phyloP scores from a whole-genome alignment of 768 basidiomycete species.

The Russula compacta region DNA sequence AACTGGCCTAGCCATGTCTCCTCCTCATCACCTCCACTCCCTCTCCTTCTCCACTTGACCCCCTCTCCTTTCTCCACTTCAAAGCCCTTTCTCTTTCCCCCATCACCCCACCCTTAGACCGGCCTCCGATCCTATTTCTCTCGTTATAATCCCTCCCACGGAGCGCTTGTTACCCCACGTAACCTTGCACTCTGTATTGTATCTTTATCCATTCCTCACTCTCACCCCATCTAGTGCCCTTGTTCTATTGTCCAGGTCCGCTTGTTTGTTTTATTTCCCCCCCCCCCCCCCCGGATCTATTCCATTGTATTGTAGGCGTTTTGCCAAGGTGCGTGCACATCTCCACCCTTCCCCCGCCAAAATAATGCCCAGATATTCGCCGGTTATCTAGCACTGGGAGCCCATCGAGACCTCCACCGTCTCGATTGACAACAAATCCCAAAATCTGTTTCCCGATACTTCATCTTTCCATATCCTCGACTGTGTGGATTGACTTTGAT shows the following conservation, averaged over 20 bases:
- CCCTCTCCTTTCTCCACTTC: neutral
- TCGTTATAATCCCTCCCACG: neutral
- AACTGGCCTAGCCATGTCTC: neutral
- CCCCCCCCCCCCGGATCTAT: neutral
- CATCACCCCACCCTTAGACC: neutral
- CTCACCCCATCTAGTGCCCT: neutral
- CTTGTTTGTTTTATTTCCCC: neutral
- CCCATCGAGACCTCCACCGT: neutral
- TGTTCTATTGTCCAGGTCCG: neutral
- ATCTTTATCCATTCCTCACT: neutral
- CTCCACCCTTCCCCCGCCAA: neutral
- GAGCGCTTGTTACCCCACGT: neutral
- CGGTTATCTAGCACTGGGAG: neutral
- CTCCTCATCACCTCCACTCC: neutral
- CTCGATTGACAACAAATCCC: neutral
- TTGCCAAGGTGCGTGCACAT: neutral
- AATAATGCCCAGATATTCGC: neutral
- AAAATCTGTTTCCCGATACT: neutral
- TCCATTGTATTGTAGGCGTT: constrained; percentile 5
- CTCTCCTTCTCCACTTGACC: neutral
- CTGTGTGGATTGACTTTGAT: neutral
- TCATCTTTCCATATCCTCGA: neutral
- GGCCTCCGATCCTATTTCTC: neutral
- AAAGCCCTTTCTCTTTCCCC: neutral
- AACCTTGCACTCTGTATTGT: neutral